Percentiles rank a stretch among this genome's conserved stretches.
Conservation (phyloP, 108 stramenopile genomes). For the Pelagomonas calceolata region DNA sequence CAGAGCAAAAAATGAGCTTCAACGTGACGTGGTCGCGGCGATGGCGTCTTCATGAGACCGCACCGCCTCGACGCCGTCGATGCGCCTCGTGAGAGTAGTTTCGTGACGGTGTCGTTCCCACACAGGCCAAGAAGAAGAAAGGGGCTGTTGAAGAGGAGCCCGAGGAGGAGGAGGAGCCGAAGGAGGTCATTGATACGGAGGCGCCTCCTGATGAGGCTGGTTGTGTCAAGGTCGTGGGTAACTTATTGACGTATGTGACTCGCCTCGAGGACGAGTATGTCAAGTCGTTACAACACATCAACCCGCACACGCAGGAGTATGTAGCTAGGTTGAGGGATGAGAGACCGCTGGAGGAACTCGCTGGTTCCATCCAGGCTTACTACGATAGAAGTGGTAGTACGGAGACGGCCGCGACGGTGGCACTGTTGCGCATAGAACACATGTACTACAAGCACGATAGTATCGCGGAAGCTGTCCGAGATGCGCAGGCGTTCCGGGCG, state of each 20-base stretch:
- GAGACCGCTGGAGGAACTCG: constrained; percentile 60
- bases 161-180: constrained; percentile 34
- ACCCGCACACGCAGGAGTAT: constrained; percentile 84
- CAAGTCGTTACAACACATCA: constrained; percentile 81
- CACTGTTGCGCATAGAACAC: constrained; percentile 72
- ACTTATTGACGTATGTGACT: constrained; percentile 59
- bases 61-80: no score
- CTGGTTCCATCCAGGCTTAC: constrained; percentile 62
- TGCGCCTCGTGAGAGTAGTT: no score
- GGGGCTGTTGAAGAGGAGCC: constrained; percentile 38
- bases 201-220: constrained; percentile 71
- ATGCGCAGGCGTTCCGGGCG: constrained; percentile 32
- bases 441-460: constrained; percentile 92
- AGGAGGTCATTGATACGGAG: constrained; percentile 51
- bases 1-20: no score
- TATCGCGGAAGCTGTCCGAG: constrained; percentile 70
- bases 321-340: constrained; percentile 79
- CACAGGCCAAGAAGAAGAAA: constrained; percentile 47
- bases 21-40: no score
- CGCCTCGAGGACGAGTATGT: constrained; percentile 90
- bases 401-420: constrained; percentile 59
- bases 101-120: background rate
- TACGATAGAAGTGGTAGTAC: constrained; percentile 58
- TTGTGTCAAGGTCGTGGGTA: constrained; percentile 68
- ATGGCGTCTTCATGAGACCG: no score